Evolutionary conservation across 2,329 filamentous ascomycete genomes (phyloP).

Genomic region (Phaeosphaeriaceae sp.): DNA sequence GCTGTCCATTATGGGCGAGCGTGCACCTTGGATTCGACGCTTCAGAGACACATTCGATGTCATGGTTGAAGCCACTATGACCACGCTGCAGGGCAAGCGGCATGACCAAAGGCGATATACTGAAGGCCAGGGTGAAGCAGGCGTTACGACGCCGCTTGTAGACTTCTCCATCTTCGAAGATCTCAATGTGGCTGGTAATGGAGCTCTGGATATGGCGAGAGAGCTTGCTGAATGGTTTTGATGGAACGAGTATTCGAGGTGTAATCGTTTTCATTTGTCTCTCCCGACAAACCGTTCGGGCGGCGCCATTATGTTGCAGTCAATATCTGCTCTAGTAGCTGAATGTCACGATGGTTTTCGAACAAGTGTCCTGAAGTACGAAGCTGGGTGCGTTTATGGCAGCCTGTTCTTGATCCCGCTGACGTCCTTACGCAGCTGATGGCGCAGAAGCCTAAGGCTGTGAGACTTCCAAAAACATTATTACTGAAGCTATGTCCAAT

Average conservation of each 20-base stretch:
- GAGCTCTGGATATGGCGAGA: constrained; percentile 16
- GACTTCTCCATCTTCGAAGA: constrained; percentile 19
- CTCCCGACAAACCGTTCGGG: too few species aligned
- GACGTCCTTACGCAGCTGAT: neutral
- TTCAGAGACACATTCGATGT: constrained; percentile 20
- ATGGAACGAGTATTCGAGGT: neutral
- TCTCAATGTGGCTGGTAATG: constrained; percentile 9
- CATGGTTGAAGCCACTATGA: constrained; percentile 21
- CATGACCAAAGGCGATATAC: neutral
- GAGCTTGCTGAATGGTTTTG: constrained; percentile 13
- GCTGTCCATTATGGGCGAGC: constrained; percentile 60
- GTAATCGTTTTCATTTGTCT: too few species aligned
- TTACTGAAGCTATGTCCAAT: neutral
- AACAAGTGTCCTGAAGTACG: neutral
- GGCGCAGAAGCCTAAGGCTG: neutral
- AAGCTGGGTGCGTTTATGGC: neutral
- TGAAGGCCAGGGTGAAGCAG: neutral
- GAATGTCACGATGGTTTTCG: neutral
- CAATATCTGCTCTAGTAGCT: neutral
- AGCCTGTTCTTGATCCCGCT: neutral
- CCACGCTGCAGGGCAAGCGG: constrained; percentile 11
- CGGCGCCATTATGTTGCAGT: too few species aligned
- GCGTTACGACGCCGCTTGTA: neutral
- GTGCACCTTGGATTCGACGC: constrained; percentile 53
- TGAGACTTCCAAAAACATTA: neutral